These are phyloP conservation scores for Haplographium delicatum DNA, from an alignment of 495 filamentous ascomycete species.

Conservation along the genomic window DNA sequence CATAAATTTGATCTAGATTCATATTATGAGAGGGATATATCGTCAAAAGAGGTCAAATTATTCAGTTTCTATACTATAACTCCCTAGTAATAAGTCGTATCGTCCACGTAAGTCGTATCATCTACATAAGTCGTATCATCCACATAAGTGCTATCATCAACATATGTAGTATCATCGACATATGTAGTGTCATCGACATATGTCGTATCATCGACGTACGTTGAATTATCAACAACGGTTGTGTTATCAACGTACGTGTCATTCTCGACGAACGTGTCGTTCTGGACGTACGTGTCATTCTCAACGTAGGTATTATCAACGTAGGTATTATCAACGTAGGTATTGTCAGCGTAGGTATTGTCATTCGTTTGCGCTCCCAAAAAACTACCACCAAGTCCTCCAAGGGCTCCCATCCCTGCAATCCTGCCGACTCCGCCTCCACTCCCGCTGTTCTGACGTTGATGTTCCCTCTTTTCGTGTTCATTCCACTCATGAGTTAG, in stretches of 20 bases:
- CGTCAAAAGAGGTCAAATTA: no score
- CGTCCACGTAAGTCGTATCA: no score
- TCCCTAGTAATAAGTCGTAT: no score
- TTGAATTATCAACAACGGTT: background rate
- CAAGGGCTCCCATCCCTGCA: background rate
- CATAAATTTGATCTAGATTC: no score
- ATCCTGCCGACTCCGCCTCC: background rate
- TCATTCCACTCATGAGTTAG: constrained; percentile 10
- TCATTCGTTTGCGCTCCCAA: background rate
- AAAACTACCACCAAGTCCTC: background rate
- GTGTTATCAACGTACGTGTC: background rate
- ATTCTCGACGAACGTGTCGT: background rate
- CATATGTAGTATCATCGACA: no score
- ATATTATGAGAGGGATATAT: no score
- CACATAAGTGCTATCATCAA: no score
- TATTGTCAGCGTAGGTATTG: background rate
- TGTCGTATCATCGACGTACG: no score
- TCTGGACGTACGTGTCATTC: constrained; percentile 5
- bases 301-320: constrained; percentile 3
- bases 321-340: constrained; percentile 6
- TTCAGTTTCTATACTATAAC: no score
- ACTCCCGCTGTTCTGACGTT: background rate
- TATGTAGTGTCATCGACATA: no score
- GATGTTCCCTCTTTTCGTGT: constrained; percentile 6
- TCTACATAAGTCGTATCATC: no score